phyloP scores from a whole-genome alignment of 2,329 filamentous ascomycete species.

The Truncatella angustata region DNA sequence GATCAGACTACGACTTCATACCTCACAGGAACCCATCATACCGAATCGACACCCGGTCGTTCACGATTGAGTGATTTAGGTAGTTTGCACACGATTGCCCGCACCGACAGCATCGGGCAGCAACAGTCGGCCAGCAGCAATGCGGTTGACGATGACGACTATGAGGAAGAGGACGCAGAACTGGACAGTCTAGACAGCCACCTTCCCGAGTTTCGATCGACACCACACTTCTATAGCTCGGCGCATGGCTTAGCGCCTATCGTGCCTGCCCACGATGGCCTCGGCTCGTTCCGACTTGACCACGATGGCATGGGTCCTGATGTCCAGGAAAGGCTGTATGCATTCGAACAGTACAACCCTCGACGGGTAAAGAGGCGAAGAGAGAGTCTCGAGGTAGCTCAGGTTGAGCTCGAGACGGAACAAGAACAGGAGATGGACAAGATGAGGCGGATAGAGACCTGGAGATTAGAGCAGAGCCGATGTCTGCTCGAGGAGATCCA shows the following conservation, averaged over 20 bases:
- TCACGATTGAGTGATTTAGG: conserved; percentile 79
- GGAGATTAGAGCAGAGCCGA: conserved; percentile 87
- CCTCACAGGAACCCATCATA: conserved; percentile 64
- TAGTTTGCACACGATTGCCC: conserved; percentile 68
- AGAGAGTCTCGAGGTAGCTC: conserved; percentile 52
- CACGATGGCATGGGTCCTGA: conserved; percentile 49
- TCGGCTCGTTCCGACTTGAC: conserved; percentile 78
- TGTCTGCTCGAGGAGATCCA: conserved; percentile 86
- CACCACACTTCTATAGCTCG: conserved; percentile 40
- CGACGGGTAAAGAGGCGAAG: conserved; percentile 56
- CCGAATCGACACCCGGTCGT: conserved; percentile 64
- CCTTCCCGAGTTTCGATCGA: conserved; percentile 79
- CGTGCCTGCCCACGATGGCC: conserved; percentile 87
- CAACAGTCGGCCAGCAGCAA: conserved; percentile 35
- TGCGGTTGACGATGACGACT: conserved; percentile 43
- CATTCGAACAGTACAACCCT: conserved; percentile 84
- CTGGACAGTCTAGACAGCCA: conserved; percentile 93
- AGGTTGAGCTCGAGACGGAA: conserved; percentile 51
- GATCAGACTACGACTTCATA: conserved; percentile 61
- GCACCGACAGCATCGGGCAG: conserved; percentile 44
- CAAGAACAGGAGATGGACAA: conserved; percentile 67
- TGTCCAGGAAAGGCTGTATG: conserved; percentile 82
- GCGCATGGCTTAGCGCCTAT: conserved; percentile 57
- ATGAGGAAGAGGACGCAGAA: conserved; percentile 64
- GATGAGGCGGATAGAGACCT: conserved; percentile 82